These are phyloP conservation scores for Diaporthe caulivora DNA, from an alignment of 2,329 filamentous ascomycete species.

Conservation along the genomic window DNA sequence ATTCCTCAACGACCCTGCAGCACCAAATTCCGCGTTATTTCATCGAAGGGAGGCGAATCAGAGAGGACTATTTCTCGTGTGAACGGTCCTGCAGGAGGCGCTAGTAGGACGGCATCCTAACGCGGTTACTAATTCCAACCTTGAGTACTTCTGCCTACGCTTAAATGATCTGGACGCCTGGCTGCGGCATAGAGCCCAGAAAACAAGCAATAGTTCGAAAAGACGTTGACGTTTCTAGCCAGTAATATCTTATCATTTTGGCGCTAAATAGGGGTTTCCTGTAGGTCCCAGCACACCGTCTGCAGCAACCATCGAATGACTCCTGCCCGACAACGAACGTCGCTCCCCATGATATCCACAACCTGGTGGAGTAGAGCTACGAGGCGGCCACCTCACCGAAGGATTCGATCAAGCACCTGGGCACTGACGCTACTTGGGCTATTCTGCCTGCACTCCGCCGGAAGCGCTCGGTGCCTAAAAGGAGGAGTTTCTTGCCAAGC, in stretches of 20 bases:
- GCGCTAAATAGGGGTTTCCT: neutral
- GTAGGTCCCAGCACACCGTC: neutral
- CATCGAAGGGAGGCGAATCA: constrained; percentile 25
- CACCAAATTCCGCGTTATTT: constrained; percentile 11
- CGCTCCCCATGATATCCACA: neutral
- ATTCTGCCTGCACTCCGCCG: neutral
- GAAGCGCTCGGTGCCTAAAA: neutral
- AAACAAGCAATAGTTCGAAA: constrained; percentile 2
- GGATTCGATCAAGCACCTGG: neutral
- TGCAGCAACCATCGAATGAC: neutral
- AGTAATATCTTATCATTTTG: neutral
- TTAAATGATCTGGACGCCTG: constrained; percentile 20
- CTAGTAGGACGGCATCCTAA: constrained; percentile 11
- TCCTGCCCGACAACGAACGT: neutral
- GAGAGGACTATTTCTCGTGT: neutral
- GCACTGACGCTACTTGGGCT: neutral
- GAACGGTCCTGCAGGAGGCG: constrained; percentile 3
- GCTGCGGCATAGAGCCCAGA: constrained; percentile 5
- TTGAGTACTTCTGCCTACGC: constrained; percentile 18
- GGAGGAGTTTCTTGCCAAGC: neutral
- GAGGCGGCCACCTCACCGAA: neutral
- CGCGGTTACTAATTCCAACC: neutral
- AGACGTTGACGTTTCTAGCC: neutral
- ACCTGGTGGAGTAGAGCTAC: neutral
- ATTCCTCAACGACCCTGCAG: neutral